A percentile compares a stretch with the other conserved stretches of the same genome.
Evolutionary conservation across 768 basidiomycete genomes (phyloP).

Genomic region (Macrocybe gigantea): DNA sequence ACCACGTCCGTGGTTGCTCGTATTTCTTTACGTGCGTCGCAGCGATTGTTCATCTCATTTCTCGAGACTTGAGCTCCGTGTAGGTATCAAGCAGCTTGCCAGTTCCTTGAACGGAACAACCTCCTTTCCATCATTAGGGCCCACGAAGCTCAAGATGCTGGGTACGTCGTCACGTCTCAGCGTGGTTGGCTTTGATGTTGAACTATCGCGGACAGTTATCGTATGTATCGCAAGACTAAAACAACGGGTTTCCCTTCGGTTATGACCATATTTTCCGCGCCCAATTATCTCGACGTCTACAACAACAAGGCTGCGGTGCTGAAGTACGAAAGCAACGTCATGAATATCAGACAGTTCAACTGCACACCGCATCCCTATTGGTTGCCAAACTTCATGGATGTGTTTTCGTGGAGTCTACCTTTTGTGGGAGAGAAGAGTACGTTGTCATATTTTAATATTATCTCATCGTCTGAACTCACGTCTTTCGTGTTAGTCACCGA

Average conservation of each 20-base stretch:
- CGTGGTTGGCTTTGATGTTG: not conserved
- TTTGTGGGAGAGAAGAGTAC: slow-evolving; percentile 98
- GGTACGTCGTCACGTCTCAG: slow-evolving; percentile 41
- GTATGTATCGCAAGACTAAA: slow-evolving; percentile 99
- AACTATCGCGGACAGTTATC: slow-evolving; percentile 51
- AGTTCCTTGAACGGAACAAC: slow-evolving; percentile 97
- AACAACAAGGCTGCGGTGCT: slow-evolving; percentile 99
- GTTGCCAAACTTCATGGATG: slow-evolving; percentile 99
- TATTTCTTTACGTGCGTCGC: slow-evolving; percentile 71
- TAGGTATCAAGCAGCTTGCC: slow-evolving; percentile 94
- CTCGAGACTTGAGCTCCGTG: slow-evolving; percentile 4
- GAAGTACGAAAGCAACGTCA: slow-evolving; percentile 98
- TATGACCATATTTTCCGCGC: slow-evolving; percentile 99
- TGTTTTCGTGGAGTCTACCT: slow-evolving; percentile 97
- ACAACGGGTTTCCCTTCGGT: slow-evolving; percentile 98
- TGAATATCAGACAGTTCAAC: slow-evolving; percentile 98
- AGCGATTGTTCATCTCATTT: not conserved
- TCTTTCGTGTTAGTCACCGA: slow-evolving; percentile 69
- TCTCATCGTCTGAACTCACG: slow-evolving; percentile 1
- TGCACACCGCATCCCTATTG: slow-evolving; percentile 95
- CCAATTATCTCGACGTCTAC: slow-evolving; percentile 97
- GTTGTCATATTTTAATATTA: slow-evolving; percentile 15
- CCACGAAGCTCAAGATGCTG: slow-evolving; percentile 98
- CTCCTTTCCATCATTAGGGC: slow-evolving; percentile 95
- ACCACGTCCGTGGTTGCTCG: slow-evolving; percentile 94